Conservation (phyloP, 352 stramenopile species). For the Phytophthora pini region DNA sequence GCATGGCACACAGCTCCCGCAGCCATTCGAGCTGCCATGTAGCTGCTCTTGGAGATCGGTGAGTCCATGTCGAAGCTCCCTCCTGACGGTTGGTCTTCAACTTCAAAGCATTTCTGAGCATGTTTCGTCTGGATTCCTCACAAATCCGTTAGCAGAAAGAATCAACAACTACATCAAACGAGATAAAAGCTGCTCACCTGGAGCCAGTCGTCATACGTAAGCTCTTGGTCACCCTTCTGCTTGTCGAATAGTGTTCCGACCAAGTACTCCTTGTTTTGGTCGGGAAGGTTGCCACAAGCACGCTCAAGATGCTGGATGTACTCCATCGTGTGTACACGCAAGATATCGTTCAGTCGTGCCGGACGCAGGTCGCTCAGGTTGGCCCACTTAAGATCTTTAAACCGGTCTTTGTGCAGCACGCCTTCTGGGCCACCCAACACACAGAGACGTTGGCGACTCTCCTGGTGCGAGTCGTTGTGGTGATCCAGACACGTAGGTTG, state of each 20-base stretch:
- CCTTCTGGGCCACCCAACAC: slow-evolving; percentile 66
- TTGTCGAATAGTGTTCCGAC: slow-evolving; percentile 50
- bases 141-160: not conserved
- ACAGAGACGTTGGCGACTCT: slow-evolving; percentile 63
- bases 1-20: slow-evolving; percentile 68
- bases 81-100: slow-evolving; percentile 49
- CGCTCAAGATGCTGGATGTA: slow-evolving; percentile 70
- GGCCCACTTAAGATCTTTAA: slow-evolving; percentile 66
- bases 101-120: slow-evolving; percentile 55
- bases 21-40: slow-evolving; percentile 56
- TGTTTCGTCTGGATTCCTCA: slow-evolving; percentile 41
- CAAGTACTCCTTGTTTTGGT: slow-evolving; percentile 53
- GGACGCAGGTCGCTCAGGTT: slow-evolving; percentile 61
- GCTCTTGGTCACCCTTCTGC: slow-evolving; percentile 26
- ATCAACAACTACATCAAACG: not conserved
- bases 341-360: slow-evolving; percentile 59
- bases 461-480: slow-evolving; percentile 78
- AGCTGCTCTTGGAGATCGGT: slow-evolving; percentile 68
- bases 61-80: slow-evolving; percentile 72
- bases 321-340: slow-evolving; percentile 69
- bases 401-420: slow-evolving; percentile 70
- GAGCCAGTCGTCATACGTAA: slow-evolving; percentile 55
- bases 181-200: slow-evolving; percentile 32
- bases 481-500: slow-evolving; percentile 76
- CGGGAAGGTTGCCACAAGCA: slow-evolving; percentile 45